Conservation (phyloP, 768 basidiomycete species). For the Ramaria rubella region DNA sequence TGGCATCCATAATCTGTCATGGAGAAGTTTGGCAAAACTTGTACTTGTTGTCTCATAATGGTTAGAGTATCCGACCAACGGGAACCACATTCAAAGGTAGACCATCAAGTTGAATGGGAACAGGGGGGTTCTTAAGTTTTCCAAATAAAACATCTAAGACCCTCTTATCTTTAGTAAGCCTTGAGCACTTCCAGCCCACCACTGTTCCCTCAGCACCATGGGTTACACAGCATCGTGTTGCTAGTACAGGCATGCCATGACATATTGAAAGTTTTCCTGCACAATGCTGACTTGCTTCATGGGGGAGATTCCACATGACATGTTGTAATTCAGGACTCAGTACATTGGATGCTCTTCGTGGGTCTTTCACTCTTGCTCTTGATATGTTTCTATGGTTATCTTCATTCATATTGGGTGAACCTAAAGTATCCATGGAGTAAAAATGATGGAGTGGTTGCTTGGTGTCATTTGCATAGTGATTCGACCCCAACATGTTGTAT, state of each 20-base stretch:
- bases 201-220: conserved; percentile 20
- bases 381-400: too few species aligned
- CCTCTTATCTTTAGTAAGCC: neutral
- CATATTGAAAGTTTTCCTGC: conserved; percentile 18
- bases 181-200: conserved; percentile 10
- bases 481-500: too few species aligned
- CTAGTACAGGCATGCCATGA: conserved; percentile 20
- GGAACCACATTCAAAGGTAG: conserved; percentile 19
- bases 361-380: too few species aligned
- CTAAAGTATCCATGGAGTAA: too few species aligned
- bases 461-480: too few species aligned
- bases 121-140: conserved; percentile 9
- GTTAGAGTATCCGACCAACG: conserved; percentile 1
- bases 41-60: conserved; percentile 14
- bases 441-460: too few species aligned
- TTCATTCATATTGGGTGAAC: too few species aligned
- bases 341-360: too few species aligned
- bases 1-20: conserved; percentile 21
- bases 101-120: conserved; percentile 7
- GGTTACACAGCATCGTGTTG: conserved; percentile 20
- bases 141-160: conserved; percentile 14
- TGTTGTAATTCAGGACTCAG: too few species aligned
- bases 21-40: conserved; percentile 18
- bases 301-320: conserved; percentile 19
- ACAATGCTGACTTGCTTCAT: conserved; percentile 12